phyloP scores from a whole-genome alignment of 345 rosid genomes.

The Syzygium aromaticum region DNA sequence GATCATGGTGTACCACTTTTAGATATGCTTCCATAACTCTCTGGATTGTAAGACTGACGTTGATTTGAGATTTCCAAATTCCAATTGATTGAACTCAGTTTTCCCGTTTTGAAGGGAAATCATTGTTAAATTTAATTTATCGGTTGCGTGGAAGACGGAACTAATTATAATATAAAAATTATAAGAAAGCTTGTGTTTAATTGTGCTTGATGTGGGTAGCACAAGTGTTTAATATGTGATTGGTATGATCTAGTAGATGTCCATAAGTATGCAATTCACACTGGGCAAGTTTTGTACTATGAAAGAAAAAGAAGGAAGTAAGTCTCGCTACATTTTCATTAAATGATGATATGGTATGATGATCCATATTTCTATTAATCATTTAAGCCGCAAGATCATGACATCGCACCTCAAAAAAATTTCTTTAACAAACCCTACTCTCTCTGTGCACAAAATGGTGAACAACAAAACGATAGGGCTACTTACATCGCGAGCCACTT shows the following conservation, averaged over 20 bases:
- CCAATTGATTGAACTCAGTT: neutral
- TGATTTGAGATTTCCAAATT: neutral
- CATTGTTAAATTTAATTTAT: neutral
- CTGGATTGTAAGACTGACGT: neutral
- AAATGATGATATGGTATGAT: neutral
- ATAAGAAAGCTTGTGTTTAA: neutral
- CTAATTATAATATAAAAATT: too few relatives aligned
- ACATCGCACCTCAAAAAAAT: neutral
- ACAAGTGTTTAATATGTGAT: neutral
- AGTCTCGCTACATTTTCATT: neutral
- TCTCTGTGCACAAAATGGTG: too few relatives aligned
- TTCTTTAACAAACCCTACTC: neutral
- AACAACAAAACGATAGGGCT: neutral
- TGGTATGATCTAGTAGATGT: neutral
- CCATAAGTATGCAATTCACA: neutral
- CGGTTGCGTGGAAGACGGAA: neutral
- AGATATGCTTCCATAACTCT: neutral
- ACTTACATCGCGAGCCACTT: neutral
- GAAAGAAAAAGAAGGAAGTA: neutral
- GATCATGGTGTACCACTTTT: neutral
- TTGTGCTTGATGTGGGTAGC: neutral
- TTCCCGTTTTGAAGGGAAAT: neutral
- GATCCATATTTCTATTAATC: neutral
- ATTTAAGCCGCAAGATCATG: neutral
- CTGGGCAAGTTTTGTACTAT: neutral